Evolutionary conservation across 2,329 filamentous ascomycete genomes (phyloP), one percentile per base, ranked within the genome.

Genomic region (Colletotrichum tofieldiae): DNA sequence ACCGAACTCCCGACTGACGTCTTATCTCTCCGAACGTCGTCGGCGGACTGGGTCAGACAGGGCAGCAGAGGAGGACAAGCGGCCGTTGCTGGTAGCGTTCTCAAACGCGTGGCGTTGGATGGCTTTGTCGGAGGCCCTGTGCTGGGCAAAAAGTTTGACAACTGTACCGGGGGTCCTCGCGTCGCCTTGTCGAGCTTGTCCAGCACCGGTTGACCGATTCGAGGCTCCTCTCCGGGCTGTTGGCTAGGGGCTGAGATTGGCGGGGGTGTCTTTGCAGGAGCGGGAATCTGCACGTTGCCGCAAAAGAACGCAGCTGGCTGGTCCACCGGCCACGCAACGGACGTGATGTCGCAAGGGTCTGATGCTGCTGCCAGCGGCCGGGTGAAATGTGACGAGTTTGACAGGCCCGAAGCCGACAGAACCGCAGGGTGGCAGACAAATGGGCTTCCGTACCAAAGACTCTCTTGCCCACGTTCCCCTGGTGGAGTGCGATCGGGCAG

Each of bases 21-120:
- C 65, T 71, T 66, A 71, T 73, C 67, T 71, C 62, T 73, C 82
- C 82, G 82, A 82, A 77, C 81, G 79, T 78, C 79, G 80, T 81
- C 79, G 77, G 71, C 74, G 72, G 73, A 79, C 69, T 61, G 69
- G 41, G 12, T 37, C 58, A 65, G 54, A 54, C 59, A 60, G 54
- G 65, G 70, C 54, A 52, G 61, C 47, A 56, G 67, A 51, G 7
- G n/a, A 23, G 37, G 20, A 59, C 26, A 58, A 56, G 58, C 52
- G 56, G n/a, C 59, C 67, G 71, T 47, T 64, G 61, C 59, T 72
- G 37, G 58, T 47, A 59, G 63, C 32, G 45, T 54, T 39, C 61
- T 74, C 68, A 67, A 72, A 74, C 69, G 73, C 49, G 68, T 73
- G 73, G 73, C 73, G 73, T 72, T 69, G 56, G 51, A 75, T 59